Evolutionary conservation across 106 monocot species (phyloP).

Genomic region (Platanthera guangdongensis): DNA sequence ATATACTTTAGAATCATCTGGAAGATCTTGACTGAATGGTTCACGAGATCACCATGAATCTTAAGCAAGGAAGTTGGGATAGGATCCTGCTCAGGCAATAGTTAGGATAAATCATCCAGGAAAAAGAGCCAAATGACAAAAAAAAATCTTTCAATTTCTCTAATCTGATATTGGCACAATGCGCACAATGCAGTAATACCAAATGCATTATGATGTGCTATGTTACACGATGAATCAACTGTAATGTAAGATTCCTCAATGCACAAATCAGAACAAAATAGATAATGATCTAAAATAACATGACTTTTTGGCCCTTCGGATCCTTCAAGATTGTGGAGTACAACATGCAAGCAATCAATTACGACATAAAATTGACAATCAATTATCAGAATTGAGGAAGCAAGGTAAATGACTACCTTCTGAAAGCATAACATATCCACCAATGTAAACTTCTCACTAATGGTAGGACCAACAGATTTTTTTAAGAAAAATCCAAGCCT

Average conservation of each 20-base stretch:
- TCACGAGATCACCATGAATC: slow-evolving; percentile 64
- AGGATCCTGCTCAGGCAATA: slow-evolving; percentile 60
- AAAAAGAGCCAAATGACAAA: background rate
- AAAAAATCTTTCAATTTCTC: background rate
- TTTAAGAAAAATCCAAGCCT: slow-evolving; percentile 91
- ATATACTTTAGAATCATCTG: slow-evolving; percentile 85
- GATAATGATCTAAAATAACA: background rate
- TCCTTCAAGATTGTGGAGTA: background rate
- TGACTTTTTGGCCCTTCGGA: background rate
- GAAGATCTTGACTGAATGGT: slow-evolving; percentile 78
- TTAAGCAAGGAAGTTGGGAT: slow-evolving; percentile 96
- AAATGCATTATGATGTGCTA: background rate
- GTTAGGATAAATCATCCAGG: background rate
- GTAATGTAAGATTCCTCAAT: background rate
- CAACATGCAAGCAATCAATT: background rate
- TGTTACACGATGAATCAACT: background rate
- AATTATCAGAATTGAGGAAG: background rate
- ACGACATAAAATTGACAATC: background rate
- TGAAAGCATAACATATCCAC: slow-evolving; percentile 98
- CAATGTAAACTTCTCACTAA: slow-evolving; percentile 84
- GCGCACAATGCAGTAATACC: background rate
- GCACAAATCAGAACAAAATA: background rate
- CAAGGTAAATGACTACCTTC: slow-evolving; percentile 36
- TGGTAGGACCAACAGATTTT: slow-evolving; percentile 60
- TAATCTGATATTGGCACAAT: background rate